Evolutionary conservation across 495 filamentous ascomycete genomes (phyloP).

Genomic region (Sordaria brevicollis): DNA sequence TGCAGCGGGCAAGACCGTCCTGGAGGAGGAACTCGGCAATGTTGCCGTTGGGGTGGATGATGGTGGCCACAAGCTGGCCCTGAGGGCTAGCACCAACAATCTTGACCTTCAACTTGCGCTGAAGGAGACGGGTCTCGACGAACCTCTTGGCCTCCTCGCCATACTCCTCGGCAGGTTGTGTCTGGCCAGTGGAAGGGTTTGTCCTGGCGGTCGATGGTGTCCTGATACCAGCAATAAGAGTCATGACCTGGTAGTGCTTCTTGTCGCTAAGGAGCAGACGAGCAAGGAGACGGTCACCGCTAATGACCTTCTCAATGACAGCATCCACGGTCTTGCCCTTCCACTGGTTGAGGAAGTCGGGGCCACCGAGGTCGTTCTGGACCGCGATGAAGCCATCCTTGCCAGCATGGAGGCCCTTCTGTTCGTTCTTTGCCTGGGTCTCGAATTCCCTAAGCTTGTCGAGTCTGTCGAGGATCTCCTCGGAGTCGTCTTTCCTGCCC

Average conservation of each 20-base stretch:
- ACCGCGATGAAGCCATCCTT: conserved; percentile 55
- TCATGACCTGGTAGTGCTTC: conserved; percentile 70
- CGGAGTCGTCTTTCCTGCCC: conserved; percentile 72
- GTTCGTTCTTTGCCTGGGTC: conserved; percentile 62
- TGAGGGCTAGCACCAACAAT: conserved; percentile 81
- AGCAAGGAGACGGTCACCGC: conserved; percentile 80
- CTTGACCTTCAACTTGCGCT: conserved; percentile 71
- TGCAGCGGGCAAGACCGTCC: conserved; percentile 81
- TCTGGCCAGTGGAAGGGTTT: conserved; percentile 61
- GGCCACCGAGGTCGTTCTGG: conserved; percentile 63
- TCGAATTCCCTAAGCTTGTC: conserved; percentile 72
- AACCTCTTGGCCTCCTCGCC: conserved; percentile 79
- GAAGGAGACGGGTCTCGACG: conserved; percentile 73
- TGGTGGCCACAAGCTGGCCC: conserved; percentile 65
- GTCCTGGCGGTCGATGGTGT: conserved; percentile 77
- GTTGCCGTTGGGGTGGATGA: conserved; percentile 82
- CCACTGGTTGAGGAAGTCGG: conserved; percentile 65
- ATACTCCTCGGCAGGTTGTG: conserved; percentile 75
- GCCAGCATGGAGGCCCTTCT: conserved; percentile 67
- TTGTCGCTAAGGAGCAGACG: conserved; percentile 65
- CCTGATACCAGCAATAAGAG: conserved; percentile 82
- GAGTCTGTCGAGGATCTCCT: conserved; percentile 57
- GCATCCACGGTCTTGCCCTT: conserved; percentile 70
- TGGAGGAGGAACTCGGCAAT: conserved; percentile 82
- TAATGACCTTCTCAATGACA: conserved; percentile 75